phyloP scores from a whole-genome alignment of 2,329 filamentous ascomycete species.

The Monosporascus sp. region DNA sequence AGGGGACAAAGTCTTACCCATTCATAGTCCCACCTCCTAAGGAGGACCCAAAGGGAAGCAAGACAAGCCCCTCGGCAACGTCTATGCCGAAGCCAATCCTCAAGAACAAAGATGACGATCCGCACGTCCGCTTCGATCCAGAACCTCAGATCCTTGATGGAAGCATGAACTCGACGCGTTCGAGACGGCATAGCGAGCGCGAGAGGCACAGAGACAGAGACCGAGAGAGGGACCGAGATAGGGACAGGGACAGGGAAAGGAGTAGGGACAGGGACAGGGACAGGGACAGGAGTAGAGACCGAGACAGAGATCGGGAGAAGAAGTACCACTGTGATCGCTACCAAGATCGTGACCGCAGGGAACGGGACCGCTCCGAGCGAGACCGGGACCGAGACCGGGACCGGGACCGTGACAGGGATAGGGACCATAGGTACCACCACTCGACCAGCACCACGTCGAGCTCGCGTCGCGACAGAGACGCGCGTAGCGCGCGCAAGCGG shows the following conservation, averaged over 20 bases:
- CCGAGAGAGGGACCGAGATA: constrained; percentile 28
- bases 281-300: constrained; percentile 16
- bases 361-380: constrained; percentile 29
- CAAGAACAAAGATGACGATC: constrained; percentile 54
- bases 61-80: constrained; percentile 28
- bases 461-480: constrained; percentile 6
- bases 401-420: constrained; percentile 28
- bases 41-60: constrained; percentile 11
- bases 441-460: neutral
- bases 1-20: constrained; percentile 31
- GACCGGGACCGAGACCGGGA: constrained; percentile 24
- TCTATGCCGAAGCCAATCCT: constrained; percentile 52
- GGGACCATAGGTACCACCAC: constrained; percentile 10
- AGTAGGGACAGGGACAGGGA: constrained; percentile 25
- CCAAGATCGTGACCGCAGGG: constrained; percentile 31
- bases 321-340: constrained; percentile 26
- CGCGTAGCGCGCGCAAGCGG: constrained; percentile 26
- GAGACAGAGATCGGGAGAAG: constrained; percentile 28
- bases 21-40: constrained; percentile 34
- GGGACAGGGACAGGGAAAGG: constrained; percentile 8
- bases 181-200: constrained; percentile 22
- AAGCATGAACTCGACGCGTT: constrained; percentile 34
- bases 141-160: constrained; percentile 30
- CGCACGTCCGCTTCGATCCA: constrained; percentile 47
- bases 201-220: constrained; percentile 3